phyloP scores from a whole-genome alignment of 768 basidiomycete genomes.

The Rhizopogon sp. region DNA sequence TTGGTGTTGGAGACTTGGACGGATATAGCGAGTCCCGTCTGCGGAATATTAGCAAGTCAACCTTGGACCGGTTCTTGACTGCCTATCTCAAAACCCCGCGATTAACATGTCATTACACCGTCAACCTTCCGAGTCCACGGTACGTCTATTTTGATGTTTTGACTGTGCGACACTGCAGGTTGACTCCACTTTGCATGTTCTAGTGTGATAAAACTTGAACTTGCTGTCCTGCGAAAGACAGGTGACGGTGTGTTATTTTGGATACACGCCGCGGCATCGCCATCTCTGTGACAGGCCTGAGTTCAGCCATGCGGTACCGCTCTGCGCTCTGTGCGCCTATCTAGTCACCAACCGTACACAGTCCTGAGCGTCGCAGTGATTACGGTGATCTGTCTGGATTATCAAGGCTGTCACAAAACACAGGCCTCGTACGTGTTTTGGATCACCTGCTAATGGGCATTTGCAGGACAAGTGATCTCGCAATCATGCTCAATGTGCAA shows the following conservation, averaged over 20 bases:
- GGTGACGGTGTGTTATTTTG: background rate
- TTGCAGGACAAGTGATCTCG: background rate
- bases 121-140: background rate
- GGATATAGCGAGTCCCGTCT: constrained; percentile 18
- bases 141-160: background rate
- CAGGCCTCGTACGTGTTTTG: background rate
- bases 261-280: too few relatives aligned
- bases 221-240: background rate
- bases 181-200: background rate
- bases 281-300: background rate
- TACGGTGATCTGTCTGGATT: background rate
- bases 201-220: background rate
- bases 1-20: constrained; percentile 13
- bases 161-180: background rate
- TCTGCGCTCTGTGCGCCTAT: background rate
- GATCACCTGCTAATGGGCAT: background rate
- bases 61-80: background rate
- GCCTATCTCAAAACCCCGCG: background rate
- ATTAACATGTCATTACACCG: too few relatives aligned
- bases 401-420: too few relatives aligned
- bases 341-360: background rate
- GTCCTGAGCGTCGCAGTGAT: background rate
- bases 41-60: background rate
- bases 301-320: background rate
- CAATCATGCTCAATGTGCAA: background rate